Base-by-base conservation (phyloP, 2,329 filamentous ascomycete genomes). In the Calycina marina region DNA sequence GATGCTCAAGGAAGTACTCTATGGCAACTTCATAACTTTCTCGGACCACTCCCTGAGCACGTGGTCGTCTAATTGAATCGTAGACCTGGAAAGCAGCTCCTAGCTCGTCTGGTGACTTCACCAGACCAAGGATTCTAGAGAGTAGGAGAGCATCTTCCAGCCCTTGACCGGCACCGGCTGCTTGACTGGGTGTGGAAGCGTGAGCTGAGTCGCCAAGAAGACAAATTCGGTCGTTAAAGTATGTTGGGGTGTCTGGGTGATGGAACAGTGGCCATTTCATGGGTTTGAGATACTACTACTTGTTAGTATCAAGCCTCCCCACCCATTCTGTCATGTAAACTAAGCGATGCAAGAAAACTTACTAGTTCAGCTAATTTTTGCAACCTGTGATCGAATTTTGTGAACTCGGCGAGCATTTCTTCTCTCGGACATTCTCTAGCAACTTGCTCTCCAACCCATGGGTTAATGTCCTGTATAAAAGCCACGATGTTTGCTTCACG, bases 151-250 rank as follows among this genome's bases (percentile, higher is more conserved):
- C 55, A 37, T 72, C 67, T 39, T 72, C 65, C 36, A 75, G 63
- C 2, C 63, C 67, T 42, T 72, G 61, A 1, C 67, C 68, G 0
- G 67, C 62, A 2, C 72, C 72, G 2, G 69, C 62, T 0, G 69
- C 72, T 11, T 72, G 63, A 25, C 70, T 64, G 0, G 72, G 72
- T 0, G 69, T 66, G 18, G 66, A 66, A 0, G 70, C 70, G 47
- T 77, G 72, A 0, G 72, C 72, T 0, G 72, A 69, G 44, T 78
- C 72, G 6, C 6, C 72, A 72, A 69, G 50, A 2, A 75, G 56
- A 18, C 56, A 60, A 18, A 63, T 43, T 2, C 1, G 57, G 52
- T 56, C 56, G 10, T 54, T 54, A 40, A 54, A 56, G 22, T 59
- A 66, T 10, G 36, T 42, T 13, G 44, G 46, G 2, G 61, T 56